Conservation (phyloP, 495 filamentous ascomycete species). For the Tuber microsphaerosporum region DNA sequence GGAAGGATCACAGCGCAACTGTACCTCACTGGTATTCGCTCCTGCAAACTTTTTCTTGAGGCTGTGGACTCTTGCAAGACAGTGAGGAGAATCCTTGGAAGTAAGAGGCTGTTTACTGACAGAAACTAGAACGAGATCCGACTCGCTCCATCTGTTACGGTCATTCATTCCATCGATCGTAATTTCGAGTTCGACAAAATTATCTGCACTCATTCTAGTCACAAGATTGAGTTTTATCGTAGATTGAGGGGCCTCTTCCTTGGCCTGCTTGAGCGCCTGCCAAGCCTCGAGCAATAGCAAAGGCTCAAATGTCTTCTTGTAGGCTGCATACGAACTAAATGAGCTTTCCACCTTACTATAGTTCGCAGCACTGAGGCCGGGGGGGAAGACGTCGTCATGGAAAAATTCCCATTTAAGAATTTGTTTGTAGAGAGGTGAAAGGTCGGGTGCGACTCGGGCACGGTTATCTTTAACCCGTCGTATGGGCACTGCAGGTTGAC, state of each 20-base stretch:
- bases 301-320: constrained; percentile 84
- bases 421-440: constrained; percentile 72
- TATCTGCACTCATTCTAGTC: constrained; percentile 80
- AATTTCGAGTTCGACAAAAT: constrained; percentile 83
- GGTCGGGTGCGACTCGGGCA: constrained; percentile 80
- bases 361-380: constrained; percentile 57
- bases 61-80: constrained; percentile 73
- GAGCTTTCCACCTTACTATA: constrained; percentile 68
- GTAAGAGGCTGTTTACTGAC: constrained; percentile 58
- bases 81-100: constrained; percentile 59
- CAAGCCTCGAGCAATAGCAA: constrained; percentile 88
- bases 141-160: constrained; percentile 54
- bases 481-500: constrained; percentile 36
- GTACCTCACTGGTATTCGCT: constrained; percentile 58
- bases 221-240: constrained; percentile 76
- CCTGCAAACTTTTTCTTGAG: constrained; percentile 68
- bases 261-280: constrained; percentile 83
- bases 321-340: constrained; percentile 66
- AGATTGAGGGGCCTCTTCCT: constrained; percentile 73
- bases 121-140: constrained; percentile 81
- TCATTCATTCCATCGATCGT: constrained; percentile 66
- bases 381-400: constrained; percentile 74
- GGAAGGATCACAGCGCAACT: constrained; percentile 69
- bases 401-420: constrained; percentile 93
- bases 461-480: constrained; percentile 87